Evolutionary conservation across 2,329 filamentous ascomycete genomes (phyloP).

Genomic region (Nemania serpens): DNA sequence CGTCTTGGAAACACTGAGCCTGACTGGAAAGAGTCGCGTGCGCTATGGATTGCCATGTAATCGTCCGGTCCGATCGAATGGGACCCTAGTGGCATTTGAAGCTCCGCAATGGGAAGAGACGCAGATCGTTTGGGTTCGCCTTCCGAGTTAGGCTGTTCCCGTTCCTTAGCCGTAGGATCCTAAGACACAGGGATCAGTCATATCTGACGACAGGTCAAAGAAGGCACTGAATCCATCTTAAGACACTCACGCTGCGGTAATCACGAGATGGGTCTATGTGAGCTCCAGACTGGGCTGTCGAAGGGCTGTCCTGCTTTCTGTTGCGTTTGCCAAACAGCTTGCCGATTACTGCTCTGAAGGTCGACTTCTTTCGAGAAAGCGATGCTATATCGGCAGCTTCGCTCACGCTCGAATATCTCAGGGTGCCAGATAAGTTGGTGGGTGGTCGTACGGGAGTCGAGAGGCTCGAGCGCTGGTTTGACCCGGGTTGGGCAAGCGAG

Average conservation of each 20-base stretch:
- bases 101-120: conserved; percentile 65
- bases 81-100: conserved; percentile 63
- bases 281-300: conserved; percentile 38
- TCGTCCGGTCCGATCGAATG: conserved; percentile 64
- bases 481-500: conserved; percentile 33
- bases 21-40: conserved; percentile 57
- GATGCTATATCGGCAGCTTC: conserved; percentile 45
- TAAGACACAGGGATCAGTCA: conserved; percentile 29
- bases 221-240: not conserved
- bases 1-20: conserved; percentile 48
- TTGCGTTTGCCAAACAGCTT: conserved; percentile 59
- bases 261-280: conserved; percentile 36
- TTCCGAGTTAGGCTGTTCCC: conserved; percentile 38
- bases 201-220: not conserved
- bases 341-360: conserved; percentile 59
- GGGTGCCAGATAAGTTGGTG: conserved; percentile 47
- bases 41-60: conserved; percentile 57
- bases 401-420: conserved; percentile 56
- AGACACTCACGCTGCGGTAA: conserved; percentile 55
- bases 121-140: conserved; percentile 58
- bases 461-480: conserved; percentile 36
- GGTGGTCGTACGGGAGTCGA: conserved; percentile 41
- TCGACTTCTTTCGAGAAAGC: conserved; percentile 62
- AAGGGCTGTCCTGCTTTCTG: conserved; percentile 55
- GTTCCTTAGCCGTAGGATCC: conserved; percentile 47